Evolutionary conservation across 2,329 filamentous ascomycete genomes (phyloP), one percentile per base, ranked within the genome.

Genomic region (Lachnellula suecica): DNA sequence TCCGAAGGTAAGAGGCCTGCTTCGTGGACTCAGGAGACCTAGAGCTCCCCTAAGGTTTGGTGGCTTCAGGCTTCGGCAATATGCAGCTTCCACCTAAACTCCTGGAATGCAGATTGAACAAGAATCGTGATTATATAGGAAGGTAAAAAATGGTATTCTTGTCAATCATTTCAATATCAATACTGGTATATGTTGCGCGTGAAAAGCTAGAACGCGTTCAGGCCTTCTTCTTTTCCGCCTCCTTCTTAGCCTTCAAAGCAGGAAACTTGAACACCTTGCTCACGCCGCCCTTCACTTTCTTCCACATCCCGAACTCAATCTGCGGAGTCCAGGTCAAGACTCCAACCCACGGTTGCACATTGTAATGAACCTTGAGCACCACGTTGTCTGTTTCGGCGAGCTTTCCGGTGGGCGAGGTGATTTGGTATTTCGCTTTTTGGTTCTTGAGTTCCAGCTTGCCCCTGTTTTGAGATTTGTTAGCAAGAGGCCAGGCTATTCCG

Each of bases 341-440:
- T 13, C 94, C 94, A 10, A 99, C 91, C 90, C 93, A 97, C 27
- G 94, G 94, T 77, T 99, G 94, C 54, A 97, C 88, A 73, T 97
- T 97, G 84, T 96, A 99, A 67, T 94, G 87, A 48, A 97, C 76
- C 64, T 86, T 84, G 57, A 99, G 76, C 25, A 83, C 85, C 51
- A 93, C 90, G 68, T 94, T 85, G 46, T 80, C 75, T 44, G 84
- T 78, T 65, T 87, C 80, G 42, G 89, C 88, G 60, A 97, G 79
- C 70, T 85, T 85, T 56, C 92, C 89, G 10, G 81, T 82, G 10
- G 93, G 89, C 70, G 97, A 91, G 4, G 92, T 96, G 72, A 99
- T 94, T 69, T 96, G 91, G 77, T 99, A 99, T 73, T 99, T 99
- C 2, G 92, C 89, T 67, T 87, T 88, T 70, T 96, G 90, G 71